A percentile compares a stretch with the other conserved stretches of the same genome.
phyloP scores from a whole-genome alignment of 805 yeast species.

The Ogataea nonfermentans region DNA sequence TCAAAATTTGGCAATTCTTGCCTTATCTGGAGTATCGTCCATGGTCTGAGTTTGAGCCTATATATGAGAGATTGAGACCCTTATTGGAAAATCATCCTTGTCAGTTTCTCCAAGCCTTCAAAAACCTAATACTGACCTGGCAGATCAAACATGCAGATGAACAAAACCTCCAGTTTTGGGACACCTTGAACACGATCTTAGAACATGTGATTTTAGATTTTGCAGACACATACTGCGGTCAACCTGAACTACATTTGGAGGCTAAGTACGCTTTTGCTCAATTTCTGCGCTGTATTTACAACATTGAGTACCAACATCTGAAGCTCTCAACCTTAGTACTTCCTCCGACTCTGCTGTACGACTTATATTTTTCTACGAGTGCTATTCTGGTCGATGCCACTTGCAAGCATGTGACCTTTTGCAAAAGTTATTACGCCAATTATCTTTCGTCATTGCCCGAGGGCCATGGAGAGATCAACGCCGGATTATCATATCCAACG shows the following conservation, averaged over 20 bases:
- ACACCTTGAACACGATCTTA: constrained; percentile 18
- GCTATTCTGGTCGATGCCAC: constrained; percentile 45
- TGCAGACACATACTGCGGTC: constrained; percentile 12
- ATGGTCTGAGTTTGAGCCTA: constrained; percentile 18
- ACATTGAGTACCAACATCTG: constrained; percentile 24
- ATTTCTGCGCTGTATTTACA: constrained; percentile 17
- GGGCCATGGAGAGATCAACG: constrained; percentile 15
- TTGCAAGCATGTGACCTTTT: constrained; percentile 45
- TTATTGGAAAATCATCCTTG: constrained; percentile 3
- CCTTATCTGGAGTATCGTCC: constrained; percentile 9
- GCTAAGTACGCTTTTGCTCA: constrained; percentile 12
- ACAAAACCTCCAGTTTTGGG: constrained; percentile 12
- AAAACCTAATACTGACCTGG: constrained; percentile 18
- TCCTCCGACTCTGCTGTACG: constrained; percentile 40
- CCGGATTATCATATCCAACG: constrained; percentile 12
- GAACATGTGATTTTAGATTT: constrained; percentile 12
- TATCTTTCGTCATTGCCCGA: constrained; percentile 17
- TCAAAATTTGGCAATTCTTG: constrained; percentile 20
- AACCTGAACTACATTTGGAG: not conserved
- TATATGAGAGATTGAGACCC: constrained; percentile 6
- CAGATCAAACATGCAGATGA: constrained; percentile 1
- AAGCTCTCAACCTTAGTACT: constrained; percentile 32
- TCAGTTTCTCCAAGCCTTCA: constrained; percentile 7
- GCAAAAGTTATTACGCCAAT: constrained; percentile 37
- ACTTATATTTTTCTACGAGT: constrained; percentile 40